phyloP scores from a whole-genome alignment of 768 basidiomycete genomes.

The Suillus cothurnatus region DNA sequence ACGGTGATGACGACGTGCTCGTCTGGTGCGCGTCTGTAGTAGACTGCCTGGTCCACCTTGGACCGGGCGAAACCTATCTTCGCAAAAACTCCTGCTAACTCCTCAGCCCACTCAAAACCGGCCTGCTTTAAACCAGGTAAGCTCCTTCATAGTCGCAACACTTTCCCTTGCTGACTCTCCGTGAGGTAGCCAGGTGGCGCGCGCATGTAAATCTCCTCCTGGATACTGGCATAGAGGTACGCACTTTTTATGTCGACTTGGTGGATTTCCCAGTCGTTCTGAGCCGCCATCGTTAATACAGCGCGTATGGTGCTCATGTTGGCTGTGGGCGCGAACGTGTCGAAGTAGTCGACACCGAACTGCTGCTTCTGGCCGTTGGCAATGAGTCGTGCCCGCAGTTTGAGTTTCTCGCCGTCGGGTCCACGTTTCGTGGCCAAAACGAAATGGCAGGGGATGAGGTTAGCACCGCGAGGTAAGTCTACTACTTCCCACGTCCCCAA shows the following conservation, averaged over 20 bases:
- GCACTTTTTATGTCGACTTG: constrained; percentile 18
- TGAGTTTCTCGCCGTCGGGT: not conserved
- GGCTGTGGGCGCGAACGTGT: constrained; percentile 15
- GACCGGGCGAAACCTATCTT: not conserved
- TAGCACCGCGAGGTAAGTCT: constrained; percentile 25
- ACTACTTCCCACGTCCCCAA: constrained; percentile 31
- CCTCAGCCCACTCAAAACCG: constrained; percentile 34
- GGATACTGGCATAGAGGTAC: constrained; percentile 18
- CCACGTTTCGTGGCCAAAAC: not conserved
- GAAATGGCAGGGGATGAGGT: constrained; percentile 25
- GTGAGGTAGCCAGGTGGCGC: constrained; percentile 33
- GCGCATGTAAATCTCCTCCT: constrained; percentile 39
- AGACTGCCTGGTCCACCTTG: not conserved
- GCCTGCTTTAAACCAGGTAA: constrained; percentile 45
- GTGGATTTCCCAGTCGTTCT: constrained; percentile 13
- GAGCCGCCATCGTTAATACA: constrained; percentile 10
- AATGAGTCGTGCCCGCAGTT: not conserved
- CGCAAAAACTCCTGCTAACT: not conserved
- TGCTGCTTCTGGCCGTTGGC: constrained; percentile 1
- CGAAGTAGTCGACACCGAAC: constrained; percentile 21
- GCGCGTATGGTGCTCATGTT: constrained; percentile 12
- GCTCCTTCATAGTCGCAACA: constrained; percentile 24
- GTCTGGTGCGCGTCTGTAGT: not conserved
- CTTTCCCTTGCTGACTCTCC: constrained; percentile 22
- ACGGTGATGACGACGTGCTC: constrained; percentile 32